Evolutionary conservation across 495 filamentous ascomycete genomes (phyloP).

Genomic region (Hyaloscypha finlandica): DNA sequence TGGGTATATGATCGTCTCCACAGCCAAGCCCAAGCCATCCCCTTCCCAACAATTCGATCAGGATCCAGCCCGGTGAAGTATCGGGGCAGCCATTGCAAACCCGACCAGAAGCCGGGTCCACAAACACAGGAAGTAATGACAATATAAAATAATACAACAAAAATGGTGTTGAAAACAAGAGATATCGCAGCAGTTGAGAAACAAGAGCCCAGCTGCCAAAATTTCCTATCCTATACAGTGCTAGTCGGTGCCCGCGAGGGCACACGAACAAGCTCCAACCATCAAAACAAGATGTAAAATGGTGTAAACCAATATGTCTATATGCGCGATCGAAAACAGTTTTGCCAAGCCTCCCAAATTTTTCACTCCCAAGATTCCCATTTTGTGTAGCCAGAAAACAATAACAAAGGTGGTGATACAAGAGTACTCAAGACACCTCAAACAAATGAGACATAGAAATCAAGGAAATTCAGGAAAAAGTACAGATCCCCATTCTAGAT

Average conservation of each 20-base stretch:
- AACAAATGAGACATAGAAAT: conserved; percentile 15
- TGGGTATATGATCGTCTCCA: conserved; percentile 28
- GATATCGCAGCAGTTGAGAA: conserved; percentile 8
- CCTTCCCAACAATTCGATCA: conserved; percentile 10
- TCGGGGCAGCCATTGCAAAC: conserved; percentile 14
- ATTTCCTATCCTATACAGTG: conserved; percentile 29
- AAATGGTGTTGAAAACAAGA: conserved; percentile 4
- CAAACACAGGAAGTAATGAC: conserved; percentile 8
- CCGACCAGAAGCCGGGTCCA: not conserved
- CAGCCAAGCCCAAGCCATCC: not conserved
- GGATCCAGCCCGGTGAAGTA: conserved; percentile 24
- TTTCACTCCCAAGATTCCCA: conserved; percentile 26
- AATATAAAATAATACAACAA: conserved; percentile 13
- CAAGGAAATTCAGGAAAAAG: conserved; percentile 15
- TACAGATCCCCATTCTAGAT: conserved; percentile 28
- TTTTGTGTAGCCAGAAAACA: conserved; percentile 30
- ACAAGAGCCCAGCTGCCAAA: conserved; percentile 3
- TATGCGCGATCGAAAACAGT: conserved; percentile 31
- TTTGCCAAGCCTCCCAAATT: conserved; percentile 27
- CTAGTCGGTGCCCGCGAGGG: conserved; percentile 25
- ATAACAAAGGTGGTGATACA: conserved; percentile 27
- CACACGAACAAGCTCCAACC: conserved; percentile 8
- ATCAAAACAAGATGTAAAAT: conserved; percentile 24
- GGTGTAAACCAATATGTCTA: conserved; percentile 26
- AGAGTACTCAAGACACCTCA: not conserved